Base-by-base conservation (phyloP, 2,329 filamentous ascomycete genomes). In the Chaetomiaceae sp. region DNA sequence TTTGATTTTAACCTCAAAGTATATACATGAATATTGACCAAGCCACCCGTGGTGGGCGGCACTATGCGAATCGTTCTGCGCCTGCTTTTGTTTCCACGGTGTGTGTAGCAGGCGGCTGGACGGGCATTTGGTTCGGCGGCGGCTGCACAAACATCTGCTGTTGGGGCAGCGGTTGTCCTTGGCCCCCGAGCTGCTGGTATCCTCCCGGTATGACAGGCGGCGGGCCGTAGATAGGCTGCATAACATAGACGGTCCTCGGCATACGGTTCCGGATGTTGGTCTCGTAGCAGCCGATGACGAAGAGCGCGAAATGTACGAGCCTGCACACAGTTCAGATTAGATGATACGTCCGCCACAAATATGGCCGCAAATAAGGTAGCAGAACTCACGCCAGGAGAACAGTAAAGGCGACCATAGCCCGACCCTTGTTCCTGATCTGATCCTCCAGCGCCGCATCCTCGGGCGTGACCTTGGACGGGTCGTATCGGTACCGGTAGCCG, bases 271-370 rank as follows among this genome's bases (percentile, higher is more conserved):
- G 54, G 1, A 41, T 41, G 36, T 56, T 46, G 43, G 54, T 56
- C 23, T 56, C 54, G 48, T 36, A 36, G 48, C 56, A 58, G 32
- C 25, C 56, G 33, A 57, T 56, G 33, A 58, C 54, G 42, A 58
- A 58, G 29, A 50, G 42, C 7, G 20, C 40, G 16, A 58, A 58
- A 41, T 58, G 56, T 1, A 34, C 3, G 16, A 50, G 10, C 13
- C 53, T 56, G n/a, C 5, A 13, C 13, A 9, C 5, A 21, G 2
- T 11, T 21, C n/a, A 50, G 4, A 33, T 53, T 21, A 53, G 32
- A 46, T 14, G n/a, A n/a, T n/a, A 27, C 11, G 18, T 11, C 14
- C 5, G 7, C 2, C 13, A 4, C 23, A 6, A 21, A 41, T 13
- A 23, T 2, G 4, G 9, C 3, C n/a, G n/a, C n/a, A n/a, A n/a